A percentile compares a stretch with the other conserved stretches of the same genome.
Conservation (phyloP, 2,329 filamentous ascomycete genomes). For the Exophiala oligosperma region DNA sequence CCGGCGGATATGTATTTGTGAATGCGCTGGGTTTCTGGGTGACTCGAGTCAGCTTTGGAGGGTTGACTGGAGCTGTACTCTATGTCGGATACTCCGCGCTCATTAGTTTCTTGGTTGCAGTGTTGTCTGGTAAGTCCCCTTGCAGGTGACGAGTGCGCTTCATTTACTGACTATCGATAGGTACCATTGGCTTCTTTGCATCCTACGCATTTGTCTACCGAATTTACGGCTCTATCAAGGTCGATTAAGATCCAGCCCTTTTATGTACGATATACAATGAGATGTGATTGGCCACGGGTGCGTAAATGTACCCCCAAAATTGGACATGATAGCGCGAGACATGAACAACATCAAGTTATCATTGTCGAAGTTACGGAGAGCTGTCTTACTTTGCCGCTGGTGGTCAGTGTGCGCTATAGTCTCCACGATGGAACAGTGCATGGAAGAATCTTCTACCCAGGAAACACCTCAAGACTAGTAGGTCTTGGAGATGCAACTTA, state of each 20-base stretch:
- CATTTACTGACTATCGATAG: conserved; percentile 47
- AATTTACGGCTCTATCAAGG: conserved; percentile 98
- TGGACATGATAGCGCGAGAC: no score
- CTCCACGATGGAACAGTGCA: no score
- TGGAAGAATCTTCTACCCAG: no score
- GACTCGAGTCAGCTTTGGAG: conserved; percentile 81
- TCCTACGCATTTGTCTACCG: conserved; percentile 92
- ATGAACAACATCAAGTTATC: no score
- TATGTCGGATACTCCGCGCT: conserved; percentile 92
- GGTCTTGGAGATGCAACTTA: no score
- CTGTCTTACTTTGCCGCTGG: no score
- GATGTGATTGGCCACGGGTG: background rate
- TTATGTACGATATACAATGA: background rate
- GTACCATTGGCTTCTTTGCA: conserved; percentile 91
- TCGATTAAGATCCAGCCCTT: conserved; percentile 64
- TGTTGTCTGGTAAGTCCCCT: conserved; percentile 76
- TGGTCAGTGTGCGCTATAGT: no score
- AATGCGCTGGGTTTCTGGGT: conserved; percentile 91
- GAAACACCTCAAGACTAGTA: no score
- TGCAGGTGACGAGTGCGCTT: conserved; percentile 9
- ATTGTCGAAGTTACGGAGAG: no score
- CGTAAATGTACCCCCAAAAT: background rate
- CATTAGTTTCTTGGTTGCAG: conserved; percentile 87
- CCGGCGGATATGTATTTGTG: conserved; percentile 85
- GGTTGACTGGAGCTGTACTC: conserved; percentile 80